Conservation (phyloP, 352 stramenopile genomes). For the Phytophthora multivora region DNA sequence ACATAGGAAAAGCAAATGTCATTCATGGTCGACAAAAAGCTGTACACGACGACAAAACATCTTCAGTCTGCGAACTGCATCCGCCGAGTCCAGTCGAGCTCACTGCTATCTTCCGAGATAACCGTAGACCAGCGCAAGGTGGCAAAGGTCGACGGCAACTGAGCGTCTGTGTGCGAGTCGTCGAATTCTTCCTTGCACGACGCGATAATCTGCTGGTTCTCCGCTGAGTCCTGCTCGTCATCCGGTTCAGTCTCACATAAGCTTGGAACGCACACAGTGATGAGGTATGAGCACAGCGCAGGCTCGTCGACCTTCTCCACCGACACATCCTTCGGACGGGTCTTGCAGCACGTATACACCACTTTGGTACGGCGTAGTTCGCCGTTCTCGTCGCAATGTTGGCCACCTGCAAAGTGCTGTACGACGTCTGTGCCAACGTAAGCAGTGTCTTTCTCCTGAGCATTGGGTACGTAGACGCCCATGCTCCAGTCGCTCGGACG, state of each 20-base stretch:
- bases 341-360: constrained; percentile 81
- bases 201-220: constrained; percentile 44
- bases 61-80: constrained; percentile 60
- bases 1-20: constrained; percentile 23
- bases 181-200: constrained; percentile 66
- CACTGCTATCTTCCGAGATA: constrained; percentile 84
- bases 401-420: constrained; percentile 76
- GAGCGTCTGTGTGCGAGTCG: constrained; percentile 26
- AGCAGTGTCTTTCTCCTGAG: constrained; percentile 25
- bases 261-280: constrained; percentile 78
- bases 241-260: constrained; percentile 55
- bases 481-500: constrained; percentile 86
- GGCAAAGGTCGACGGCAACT: constrained; percentile 57
- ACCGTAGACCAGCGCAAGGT: constrained; percentile 79
- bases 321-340: constrained; percentile 43
- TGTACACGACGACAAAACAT: constrained; percentile 21
- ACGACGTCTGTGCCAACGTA: constrained; percentile 51
- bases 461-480: constrained; percentile 57
- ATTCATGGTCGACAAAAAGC: constrained; percentile 22
- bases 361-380: constrained; percentile 75
- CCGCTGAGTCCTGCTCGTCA: constrained; percentile 27
- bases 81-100: constrained; percentile 77
- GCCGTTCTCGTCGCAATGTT: constrained; percentile 86
- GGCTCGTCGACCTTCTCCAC: constrained; percentile 86
- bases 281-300: constrained; percentile 79